Evolutionary conservation across 2,329 filamentous ascomycete species (phyloP), one percentile per base, ranked within the genome.

Genomic region (Phoma herbarum): DNA sequence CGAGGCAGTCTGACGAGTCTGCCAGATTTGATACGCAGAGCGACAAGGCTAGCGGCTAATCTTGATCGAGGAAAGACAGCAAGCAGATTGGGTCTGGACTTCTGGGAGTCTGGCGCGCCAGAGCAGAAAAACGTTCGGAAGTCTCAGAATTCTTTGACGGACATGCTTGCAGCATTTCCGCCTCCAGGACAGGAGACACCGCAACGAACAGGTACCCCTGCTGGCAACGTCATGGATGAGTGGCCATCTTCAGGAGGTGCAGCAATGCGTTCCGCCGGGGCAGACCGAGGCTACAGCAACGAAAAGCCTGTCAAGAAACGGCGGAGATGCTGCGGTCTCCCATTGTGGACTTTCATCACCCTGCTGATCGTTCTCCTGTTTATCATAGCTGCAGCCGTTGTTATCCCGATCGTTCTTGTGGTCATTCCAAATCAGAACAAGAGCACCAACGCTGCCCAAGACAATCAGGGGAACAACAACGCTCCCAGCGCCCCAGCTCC

Each of bases 1-100:
- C 87, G 95, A 70, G 93, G 92, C 4, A 97, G 93, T 74, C 82
- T 97, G 63, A 98, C 95, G 1, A 97, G 93, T 77, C 81, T 99
- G 59, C 90, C 93, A 0, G 95, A 98, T 74, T 81, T 99, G 60
- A 98, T 99, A 66, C 85, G 88, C 70, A 87, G 95, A 67, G 95
- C 95, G 11, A 98, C 94, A 0, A 88, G 87, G 64, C 81, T 98
- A 35, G 94, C 93, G 16, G 87, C 91, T 0, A 93, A 96, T 77
- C 88, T 99, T 58, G 94, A 98, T 69, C 88, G 88, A 64, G 94
- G 94, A 12, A 89, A 80, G 64, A 88, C 87, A 20, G 86, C 86
- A 12, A 88, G 86, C 70, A 80, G 84, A 56, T 67, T 86, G 7
- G 84, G 83, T 18, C 75, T 85, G 64, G 76, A 80, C 67, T 84